Evolutionary conservation across 495 filamentous ascomycete species (phyloP).

Genomic region (Talaromyces adpressus): DNA sequence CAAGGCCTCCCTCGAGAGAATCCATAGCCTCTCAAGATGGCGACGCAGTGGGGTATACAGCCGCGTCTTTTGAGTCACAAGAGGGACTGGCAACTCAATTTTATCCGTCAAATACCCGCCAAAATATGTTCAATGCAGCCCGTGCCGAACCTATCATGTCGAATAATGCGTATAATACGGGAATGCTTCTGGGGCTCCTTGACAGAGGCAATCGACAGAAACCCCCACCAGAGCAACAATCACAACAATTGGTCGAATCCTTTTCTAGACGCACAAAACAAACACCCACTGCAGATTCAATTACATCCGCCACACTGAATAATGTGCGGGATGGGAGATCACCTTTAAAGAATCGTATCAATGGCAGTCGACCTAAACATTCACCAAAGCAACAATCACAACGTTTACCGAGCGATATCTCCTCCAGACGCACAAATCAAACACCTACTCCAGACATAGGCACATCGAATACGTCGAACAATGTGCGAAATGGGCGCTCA

Average conservation of each 20-base stretch:
- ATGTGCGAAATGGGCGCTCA: not conserved
- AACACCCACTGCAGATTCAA: not conserved
- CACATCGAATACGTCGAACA: not conserved
- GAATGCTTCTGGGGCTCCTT: not conserved
- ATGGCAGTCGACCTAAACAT: not conserved
- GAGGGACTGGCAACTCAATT: not conserved
- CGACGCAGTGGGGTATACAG: not conserved
- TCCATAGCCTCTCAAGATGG: constrained; percentile 1
- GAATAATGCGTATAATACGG: not conserved
- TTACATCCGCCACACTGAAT: not conserved
- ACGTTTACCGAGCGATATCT: not conserved
- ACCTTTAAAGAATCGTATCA: not conserved
- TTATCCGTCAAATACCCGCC: not conserved
- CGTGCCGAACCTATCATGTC: not conserved
- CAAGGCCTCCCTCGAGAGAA: not conserved
- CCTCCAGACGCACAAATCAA: not conserved
- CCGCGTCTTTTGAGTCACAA: not conserved
- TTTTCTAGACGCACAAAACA: not conserved
- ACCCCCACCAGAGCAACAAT: not conserved
- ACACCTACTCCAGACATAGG: not conserved
- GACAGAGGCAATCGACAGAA: not conserved
- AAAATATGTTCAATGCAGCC: not conserved
- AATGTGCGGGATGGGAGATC: not conserved
- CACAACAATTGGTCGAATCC: not conserved
- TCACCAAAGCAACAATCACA: not conserved